Base-by-base conservation (phyloP, 768 basidiomycete species). In the Leccinum broughii region DNA sequence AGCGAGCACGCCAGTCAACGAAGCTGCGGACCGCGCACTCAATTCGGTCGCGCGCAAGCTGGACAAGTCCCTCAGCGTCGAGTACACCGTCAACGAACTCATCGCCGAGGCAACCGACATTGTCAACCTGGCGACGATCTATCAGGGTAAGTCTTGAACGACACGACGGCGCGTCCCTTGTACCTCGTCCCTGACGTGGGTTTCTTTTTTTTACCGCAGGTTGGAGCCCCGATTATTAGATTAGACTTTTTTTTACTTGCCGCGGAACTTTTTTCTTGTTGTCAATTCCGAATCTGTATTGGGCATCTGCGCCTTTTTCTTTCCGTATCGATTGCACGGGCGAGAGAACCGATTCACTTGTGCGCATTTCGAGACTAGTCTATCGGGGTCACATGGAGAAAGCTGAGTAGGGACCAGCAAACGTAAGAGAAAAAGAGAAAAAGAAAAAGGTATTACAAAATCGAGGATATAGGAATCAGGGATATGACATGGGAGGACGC, bases 21-120 rank as follows among this genome's bases (percentile, higher is more conserved):
- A 97, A 70, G 87, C 90, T 14, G 96, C 96, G 2, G 95, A 96
- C 72, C 86, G 94, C 35, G 95, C 95, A 0, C 77, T 99, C 63
- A 84, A 77, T 37, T 83, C 86, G 35, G 94, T 98, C 39, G 79
- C 85, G 11, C 80, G 85, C 56, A 98, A 98, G 74, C 80, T 99
- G 46, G 86, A 92, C 70, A 88, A 87, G 68, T 81, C 85, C 4
- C 79, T 98, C 62, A 95, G 93, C 68, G 91, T 96, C 26, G 92
- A 96, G 71, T 95, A 92, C 66, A 92, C 89, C 6, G 93, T 99
- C 61, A 97, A 96, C 76, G 89, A 93, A 72, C 83, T 98, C 44
- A 88, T 98, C 60, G 87, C 91, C 20, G 87, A 92, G 69, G 96
- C 96, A 39, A 92, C 87, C 24, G 92, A 96, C 68, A 71, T 77